Evolutionary conservation across 2,329 filamentous ascomycete genomes (phyloP).

Genomic region (Zymoseptoria pseudotritici): DNA sequence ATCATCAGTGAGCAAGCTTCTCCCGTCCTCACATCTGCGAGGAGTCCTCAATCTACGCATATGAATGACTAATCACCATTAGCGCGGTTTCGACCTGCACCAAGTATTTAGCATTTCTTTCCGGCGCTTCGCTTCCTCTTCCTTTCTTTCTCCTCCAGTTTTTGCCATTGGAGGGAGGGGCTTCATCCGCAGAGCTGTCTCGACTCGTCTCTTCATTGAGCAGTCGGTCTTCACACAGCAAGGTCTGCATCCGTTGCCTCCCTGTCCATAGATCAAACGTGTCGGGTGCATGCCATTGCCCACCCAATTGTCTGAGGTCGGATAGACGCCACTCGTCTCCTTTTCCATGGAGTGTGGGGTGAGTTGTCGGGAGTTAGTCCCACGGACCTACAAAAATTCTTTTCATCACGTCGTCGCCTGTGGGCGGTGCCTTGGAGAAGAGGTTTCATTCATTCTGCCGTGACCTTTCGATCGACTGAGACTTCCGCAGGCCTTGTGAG

Average conservation of each 20-base stretch:
- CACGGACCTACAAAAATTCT: not conserved
- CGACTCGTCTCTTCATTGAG: not conserved
- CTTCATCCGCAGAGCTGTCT: not conserved
- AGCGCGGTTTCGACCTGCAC: not conserved
- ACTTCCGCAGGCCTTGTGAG: not conserved
- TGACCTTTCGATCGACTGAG: not conserved
- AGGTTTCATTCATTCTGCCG: not conserved
- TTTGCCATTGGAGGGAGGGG: no score
- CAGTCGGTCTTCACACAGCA: not conserved
- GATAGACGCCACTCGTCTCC: not conserved
- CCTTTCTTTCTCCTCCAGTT: not conserved
- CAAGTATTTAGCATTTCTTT: not conserved
- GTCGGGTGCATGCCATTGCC: no score
- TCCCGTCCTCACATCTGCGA: not conserved
- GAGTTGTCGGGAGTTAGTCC: not conserved
- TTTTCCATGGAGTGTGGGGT: not conserved
- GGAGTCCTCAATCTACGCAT: not conserved
- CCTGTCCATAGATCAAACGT: not conserved
- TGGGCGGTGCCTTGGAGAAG: not conserved
- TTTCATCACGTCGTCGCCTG: not conserved
- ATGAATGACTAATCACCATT: not conserved
- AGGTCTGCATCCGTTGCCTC: no score
- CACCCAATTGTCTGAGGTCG: not conserved
- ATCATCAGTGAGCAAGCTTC: not conserved
- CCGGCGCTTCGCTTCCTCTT: not conserved